Percentiles rank a stretch among this genome's conserved stretches.
These are phyloP conservation scores for Scheffersomyces cryptocercus DNA, from an alignment of 1,139 yeast genomes.

Conservation along the genomic window DNA sequence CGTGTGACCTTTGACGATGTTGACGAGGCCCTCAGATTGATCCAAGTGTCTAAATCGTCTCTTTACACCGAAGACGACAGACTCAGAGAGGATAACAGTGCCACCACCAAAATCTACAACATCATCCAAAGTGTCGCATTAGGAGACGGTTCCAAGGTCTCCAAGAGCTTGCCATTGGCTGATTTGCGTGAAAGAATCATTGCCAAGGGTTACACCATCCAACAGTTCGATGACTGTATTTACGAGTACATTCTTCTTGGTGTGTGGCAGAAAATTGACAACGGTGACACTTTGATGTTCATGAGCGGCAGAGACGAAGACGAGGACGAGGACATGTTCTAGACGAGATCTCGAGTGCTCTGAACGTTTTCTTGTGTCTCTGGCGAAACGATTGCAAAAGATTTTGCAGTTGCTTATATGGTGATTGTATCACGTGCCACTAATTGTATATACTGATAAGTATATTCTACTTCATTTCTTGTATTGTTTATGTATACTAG, in stretches of 20 bases:
- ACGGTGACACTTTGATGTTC: constrained; percentile 56
- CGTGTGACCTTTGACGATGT: constrained; percentile 78
- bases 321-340: constrained; percentile 22
- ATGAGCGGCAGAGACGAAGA: constrained; percentile 29
- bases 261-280: constrained; percentile 76
- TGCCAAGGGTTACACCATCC: constrained; percentile 81
- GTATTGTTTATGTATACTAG: no score
- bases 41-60: constrained; percentile 84
- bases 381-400: no score
- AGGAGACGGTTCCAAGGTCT: constrained; percentile 43
- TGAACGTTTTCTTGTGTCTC: no score
- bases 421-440: no score
- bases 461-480: no score
- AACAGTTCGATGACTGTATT: constrained; percentile 75
- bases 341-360: not conserved
- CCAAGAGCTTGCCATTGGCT: constrained; percentile 52
- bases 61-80: constrained; percentile 56
- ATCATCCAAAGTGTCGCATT: constrained; percentile 55
- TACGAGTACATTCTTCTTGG: constrained; percentile 70
- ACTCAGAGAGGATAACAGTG: constrained; percentile 52
- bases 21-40: constrained; percentile 89
- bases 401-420: no score
- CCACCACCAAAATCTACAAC: constrained; percentile 61
- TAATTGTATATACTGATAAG: no score
- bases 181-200: constrained; percentile 68